A percentile compares a stretch with the other conserved stretches of the same genome.
phyloP scores from a whole-genome alignment of 225 moss, liverwort and hornwort genomes.

The Bryum argenteum region DNA sequence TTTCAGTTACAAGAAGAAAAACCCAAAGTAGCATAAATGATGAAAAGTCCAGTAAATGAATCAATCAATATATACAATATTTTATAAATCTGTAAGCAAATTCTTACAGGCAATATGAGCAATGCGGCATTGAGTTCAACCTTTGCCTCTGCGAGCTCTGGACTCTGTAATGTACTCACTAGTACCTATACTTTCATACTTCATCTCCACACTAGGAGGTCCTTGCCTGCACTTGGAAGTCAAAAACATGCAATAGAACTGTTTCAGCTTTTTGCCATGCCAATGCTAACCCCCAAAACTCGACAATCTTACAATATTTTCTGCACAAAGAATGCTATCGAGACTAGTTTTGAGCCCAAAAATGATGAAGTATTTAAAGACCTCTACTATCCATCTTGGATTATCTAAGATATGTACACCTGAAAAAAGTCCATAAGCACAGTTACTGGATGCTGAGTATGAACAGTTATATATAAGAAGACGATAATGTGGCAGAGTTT shows the following conservation, averaged over 20 bases:
- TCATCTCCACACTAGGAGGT: slow-evolving; percentile 32
- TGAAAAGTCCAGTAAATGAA: neutral
- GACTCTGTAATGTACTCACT: slow-evolving; percentile 26
- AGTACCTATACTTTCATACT: slow-evolving; percentile 19
- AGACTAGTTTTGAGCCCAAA: neutral
- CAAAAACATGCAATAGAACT: slow-evolving; percentile 16
- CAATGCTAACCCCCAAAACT: neutral
- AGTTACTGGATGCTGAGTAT: too few relatives aligned
- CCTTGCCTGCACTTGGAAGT: slow-evolving; percentile 48
- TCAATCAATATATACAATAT: slow-evolving; percentile 26
- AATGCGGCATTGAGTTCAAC: slow-evolving; percentile 13
- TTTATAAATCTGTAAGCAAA: slow-evolving; percentile 7
- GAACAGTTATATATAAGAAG: neutral
- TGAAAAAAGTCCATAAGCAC: too few relatives aligned
- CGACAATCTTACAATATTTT: neutral
- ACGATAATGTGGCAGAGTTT: neutral
- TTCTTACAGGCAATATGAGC: neutral
- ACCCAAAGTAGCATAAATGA: neutral
- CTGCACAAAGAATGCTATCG: neutral
- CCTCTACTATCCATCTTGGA: neutral
- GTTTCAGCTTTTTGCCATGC: neutral
- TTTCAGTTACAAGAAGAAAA: neutral
- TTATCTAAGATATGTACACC: neutral
- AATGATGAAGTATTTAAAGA: neutral
- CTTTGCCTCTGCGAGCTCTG: slow-evolving; percentile 21